These are phyloP conservation scores for Lumnitzera littorea DNA, from an alignment of 345 rosid species.

Conservation along the genomic window DNA sequence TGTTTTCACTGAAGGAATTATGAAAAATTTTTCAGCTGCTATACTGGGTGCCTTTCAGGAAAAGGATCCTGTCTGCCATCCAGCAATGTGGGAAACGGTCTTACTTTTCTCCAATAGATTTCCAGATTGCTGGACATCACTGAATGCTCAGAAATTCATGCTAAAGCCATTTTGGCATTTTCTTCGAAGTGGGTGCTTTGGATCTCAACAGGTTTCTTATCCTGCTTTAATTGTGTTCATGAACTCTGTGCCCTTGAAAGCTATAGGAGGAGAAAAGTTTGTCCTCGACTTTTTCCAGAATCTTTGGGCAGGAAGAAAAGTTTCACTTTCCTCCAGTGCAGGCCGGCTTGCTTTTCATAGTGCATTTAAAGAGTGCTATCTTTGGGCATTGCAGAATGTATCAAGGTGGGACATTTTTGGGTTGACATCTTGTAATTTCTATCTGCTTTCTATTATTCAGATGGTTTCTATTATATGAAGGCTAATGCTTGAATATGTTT, in stretches of 20 bases:
- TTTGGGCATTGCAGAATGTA: constrained; percentile 72
- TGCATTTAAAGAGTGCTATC: constrained; percentile 73
- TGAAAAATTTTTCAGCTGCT: constrained; percentile 55
- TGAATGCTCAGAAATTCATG: constrained; percentile 63
- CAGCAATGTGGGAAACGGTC: constrained; percentile 86
- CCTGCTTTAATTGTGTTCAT: constrained; percentile 77
- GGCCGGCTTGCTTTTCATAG: constrained; percentile 50
- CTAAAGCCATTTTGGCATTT: constrained; percentile 67
- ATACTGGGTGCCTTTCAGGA: constrained; percentile 86
- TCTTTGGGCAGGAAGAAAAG: constrained; percentile 77
- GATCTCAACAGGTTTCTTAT: constrained; percentile 83
- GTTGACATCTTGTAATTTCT: neutral
- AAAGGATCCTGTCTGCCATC: constrained; percentile 78
- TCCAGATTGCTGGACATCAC: constrained; percentile 65
- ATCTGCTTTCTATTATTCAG: neutral
- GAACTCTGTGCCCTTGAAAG: constrained; percentile 54
- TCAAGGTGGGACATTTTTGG: constrained; percentile 39
- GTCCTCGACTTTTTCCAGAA: constrained; percentile 62
- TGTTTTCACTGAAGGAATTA: constrained; percentile 49
- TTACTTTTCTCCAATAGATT: constrained; percentile 67
- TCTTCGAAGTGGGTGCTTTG: constrained; percentile 80
- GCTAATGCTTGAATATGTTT: neutral
- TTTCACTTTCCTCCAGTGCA: constrained; percentile 35
- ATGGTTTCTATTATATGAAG: too few relatives aligned
- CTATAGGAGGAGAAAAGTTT: constrained; percentile 52